Conservation (phyloP, 2,329 filamentous ascomycete species). For the Aspergillus luchuensis region DNA sequence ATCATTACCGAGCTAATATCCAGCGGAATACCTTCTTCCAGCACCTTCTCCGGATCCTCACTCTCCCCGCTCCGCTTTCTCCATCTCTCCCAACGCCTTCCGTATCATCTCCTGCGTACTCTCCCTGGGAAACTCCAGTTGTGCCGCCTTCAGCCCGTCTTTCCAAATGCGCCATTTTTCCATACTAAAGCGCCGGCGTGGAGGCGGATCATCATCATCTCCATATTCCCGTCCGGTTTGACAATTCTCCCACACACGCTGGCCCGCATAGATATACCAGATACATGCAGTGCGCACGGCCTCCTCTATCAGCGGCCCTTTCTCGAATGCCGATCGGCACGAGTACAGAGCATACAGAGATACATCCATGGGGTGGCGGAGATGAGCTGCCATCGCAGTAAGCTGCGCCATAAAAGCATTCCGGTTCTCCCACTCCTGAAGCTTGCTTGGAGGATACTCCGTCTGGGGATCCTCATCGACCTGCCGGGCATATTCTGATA, state of each 20-base stretch:
- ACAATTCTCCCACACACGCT: neutral
- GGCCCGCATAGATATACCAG: neutral
- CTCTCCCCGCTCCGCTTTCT: neutral
- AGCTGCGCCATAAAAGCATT: neutral
- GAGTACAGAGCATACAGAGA: neutral
- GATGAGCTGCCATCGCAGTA: neutral
- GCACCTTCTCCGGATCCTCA: no score
- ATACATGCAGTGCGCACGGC: neutral
- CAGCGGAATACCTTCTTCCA: no score
- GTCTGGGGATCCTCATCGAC: no score
- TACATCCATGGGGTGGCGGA: neutral
- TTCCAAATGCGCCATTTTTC: neutral
- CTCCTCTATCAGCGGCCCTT: neutral
- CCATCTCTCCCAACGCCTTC: neutral
- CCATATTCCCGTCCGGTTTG: neutral
- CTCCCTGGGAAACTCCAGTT: neutral
- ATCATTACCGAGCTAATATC: no score
- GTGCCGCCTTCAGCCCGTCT: neutral
- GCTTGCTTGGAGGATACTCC: neutral
- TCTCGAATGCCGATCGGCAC: neutral
- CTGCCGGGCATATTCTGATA: neutral
- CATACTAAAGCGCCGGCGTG: neutral
- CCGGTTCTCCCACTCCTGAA: neutral
- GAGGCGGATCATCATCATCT: neutral
- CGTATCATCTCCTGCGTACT: neutral